These are phyloP conservation scores for Fusarium chuoi DNA, from an alignment of 2,329 filamentous ascomycete genomes.

Conservation along the genomic window DNA sequence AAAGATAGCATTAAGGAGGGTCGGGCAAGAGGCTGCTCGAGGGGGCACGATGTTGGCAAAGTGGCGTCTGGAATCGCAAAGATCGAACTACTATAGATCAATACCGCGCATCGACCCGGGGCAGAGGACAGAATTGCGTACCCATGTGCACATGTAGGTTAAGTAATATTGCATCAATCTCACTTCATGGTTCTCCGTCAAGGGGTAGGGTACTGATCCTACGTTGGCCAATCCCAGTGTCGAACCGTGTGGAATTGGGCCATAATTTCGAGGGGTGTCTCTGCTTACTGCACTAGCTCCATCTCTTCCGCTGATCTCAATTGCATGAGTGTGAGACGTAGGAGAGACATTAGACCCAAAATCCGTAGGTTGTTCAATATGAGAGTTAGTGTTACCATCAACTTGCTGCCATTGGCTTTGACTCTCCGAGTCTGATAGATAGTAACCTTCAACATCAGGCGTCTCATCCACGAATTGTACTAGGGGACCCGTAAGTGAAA, in stretches of 20 bases:
- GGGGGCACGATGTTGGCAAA: constrained; percentile 66
- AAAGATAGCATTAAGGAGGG: constrained; percentile 66
- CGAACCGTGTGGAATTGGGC: background rate
- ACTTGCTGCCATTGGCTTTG: background rate
- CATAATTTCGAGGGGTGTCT: background rate
- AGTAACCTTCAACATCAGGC: constrained; percentile 22
- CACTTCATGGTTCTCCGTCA: constrained; percentile 36
- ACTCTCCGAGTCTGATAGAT: constrained; percentile 1
- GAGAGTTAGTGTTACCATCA: background rate
- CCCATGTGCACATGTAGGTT: constrained; percentile 46
- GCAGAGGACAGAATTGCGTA: background rate
- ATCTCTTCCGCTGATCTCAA: background rate
- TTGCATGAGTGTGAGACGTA: background rate
- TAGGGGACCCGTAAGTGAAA: background rate
- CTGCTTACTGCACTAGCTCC: background rate
- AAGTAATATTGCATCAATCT: constrained; percentile 44
- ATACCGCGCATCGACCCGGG: background rate
- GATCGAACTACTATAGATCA: constrained; percentile 51
- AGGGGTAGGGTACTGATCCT: constrained; percentile 30
- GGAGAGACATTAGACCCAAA: background rate
- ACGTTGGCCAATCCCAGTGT: constrained; percentile 15
- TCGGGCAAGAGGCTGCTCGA: constrained; percentile 60
- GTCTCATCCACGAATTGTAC: constrained; percentile 34
- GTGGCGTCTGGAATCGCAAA: constrained; percentile 55
- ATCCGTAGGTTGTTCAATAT: background rate